Percentiles rank a stretch among this genome's conserved stretches.
These are phyloP conservation scores for Agrostemma githago DNA, from an alignment of 148 eudicot genomes.

Conservation along the genomic window DNA sequence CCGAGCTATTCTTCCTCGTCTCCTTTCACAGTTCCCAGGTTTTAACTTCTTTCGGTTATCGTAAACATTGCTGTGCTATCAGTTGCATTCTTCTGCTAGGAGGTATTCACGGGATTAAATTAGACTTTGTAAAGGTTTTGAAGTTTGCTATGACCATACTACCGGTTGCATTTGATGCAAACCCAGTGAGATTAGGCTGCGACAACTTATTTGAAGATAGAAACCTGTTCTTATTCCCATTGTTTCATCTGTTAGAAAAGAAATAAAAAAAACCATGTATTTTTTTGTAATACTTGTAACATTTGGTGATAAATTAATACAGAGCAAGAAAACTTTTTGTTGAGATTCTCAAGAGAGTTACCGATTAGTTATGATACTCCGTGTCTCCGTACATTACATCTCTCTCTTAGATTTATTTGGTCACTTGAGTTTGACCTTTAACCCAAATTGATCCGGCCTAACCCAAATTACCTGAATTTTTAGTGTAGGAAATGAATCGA, in stretches of 20 bases:
- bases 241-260: background rate
- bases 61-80: background rate
- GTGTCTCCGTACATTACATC: too few species aligned
- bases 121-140: background rate
- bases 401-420: too few species aligned
- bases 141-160: background rate
- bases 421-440: too few species aligned
- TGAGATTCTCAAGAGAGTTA: background rate
- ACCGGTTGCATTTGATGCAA: background rate
- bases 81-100: background rate
- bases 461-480: too few species aligned
- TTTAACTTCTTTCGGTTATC: background rate
- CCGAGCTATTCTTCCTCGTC: background rate
- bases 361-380: too few species aligned
- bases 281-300: slow-evolving; percentile 17
- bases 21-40: slow-evolving; percentile 1
- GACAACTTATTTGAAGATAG: background rate
- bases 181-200: background rate
- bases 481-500: too few species aligned
- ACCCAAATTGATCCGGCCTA: too few species aligned
- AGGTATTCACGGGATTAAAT: background rate
- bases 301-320: background rate
- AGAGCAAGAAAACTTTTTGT: background rate
- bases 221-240: background rate
- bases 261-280: background rate